Conservation (phyloP, 2,329 filamentous ascomycete species). For the Laburnicola sp. region DNA sequence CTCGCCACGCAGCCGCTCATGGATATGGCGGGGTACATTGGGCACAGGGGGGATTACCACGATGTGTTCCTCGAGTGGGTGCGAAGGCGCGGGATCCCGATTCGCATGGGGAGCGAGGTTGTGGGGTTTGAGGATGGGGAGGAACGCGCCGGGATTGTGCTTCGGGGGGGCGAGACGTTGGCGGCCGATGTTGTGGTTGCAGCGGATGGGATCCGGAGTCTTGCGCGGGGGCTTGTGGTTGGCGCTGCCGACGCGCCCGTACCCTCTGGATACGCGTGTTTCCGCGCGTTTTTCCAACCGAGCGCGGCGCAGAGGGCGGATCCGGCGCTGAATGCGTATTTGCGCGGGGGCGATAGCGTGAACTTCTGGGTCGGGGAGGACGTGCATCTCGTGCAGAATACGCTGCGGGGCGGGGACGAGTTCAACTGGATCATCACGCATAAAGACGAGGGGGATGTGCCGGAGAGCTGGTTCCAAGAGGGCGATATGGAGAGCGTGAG, state of each 20-base stretch:
- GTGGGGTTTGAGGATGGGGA: constrained; percentile 20
- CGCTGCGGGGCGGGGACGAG: constrained; percentile 30
- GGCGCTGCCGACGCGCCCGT: constrained; percentile 54
- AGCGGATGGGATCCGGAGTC: constrained; percentile 55
- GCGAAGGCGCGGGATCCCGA: constrained; percentile 13
- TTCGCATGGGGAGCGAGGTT: constrained; percentile 26
- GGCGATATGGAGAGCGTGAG: constrained; percentile 27
- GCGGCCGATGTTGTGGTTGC: constrained; percentile 54
- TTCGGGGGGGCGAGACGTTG: constrained; percentile 27
- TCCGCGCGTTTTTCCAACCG: constrained; percentile 47
- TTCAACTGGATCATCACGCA: constrained; percentile 34
- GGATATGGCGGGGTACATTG: constrained; percentile 51
- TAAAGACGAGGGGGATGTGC: constrained; percentile 28
- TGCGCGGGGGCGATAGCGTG: constrained; percentile 21
- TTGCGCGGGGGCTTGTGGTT: constrained; percentile 53
- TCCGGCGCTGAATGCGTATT: constrained; percentile 19
- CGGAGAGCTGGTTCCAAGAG: constrained; percentile 27
- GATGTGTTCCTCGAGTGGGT: constrained; percentile 27
- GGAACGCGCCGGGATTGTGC: constrained; percentile 16
- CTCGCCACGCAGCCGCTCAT: constrained; percentile 54
- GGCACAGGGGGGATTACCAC: constrained; percentile 26
- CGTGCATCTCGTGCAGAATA: constrained; percentile 31
- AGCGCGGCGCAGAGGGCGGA: constrained; percentile 20
- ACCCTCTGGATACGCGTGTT: constrained; percentile 56
- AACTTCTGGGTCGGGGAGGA: constrained; percentile 34